A percentile compares a stretch with the other conserved stretches of the same genome.
These are phyloP conservation scores for Nothophaeocryptopus gaeumannii DNA, from an alignment of 2,329 filamentous ascomycete species.

Conservation along the genomic window DNA sequence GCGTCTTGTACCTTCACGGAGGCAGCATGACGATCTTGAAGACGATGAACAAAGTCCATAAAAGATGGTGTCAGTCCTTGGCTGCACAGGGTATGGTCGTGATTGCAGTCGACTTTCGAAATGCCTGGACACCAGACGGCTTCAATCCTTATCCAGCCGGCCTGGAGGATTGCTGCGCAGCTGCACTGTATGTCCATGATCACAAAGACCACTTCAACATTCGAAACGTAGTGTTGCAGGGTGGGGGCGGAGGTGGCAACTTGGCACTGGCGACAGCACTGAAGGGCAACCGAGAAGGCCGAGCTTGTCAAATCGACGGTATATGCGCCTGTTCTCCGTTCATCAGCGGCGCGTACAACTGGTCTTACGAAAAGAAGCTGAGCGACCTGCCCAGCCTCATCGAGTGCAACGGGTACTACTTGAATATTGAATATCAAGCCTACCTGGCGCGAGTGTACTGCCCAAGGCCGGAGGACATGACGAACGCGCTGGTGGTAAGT, in stretches of 20 bases:
- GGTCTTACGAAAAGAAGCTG: conserved; percentile 3
- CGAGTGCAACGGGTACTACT: conserved; percentile 27
- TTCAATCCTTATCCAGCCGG: conserved; percentile 29
- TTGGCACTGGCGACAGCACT: conserved; percentile 28
- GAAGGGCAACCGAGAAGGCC: conserved; percentile 27
- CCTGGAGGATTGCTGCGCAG: conserved; percentile 29
- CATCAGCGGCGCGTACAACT: conserved; percentile 18
- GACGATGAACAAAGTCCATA: conserved; percentile 13
- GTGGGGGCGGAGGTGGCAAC: conserved; percentile 32
- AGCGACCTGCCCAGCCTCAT: conserved; percentile 21
- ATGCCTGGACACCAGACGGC: conserved; percentile 21
- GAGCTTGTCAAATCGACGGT: conserved; percentile 20
- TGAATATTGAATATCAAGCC: no score
- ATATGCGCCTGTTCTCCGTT: conserved; percentile 24
- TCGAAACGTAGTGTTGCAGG: conserved; percentile 28
- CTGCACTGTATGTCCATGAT: conserved; percentile 20
- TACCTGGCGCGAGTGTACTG: no score
- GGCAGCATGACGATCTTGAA: conserved; percentile 26
- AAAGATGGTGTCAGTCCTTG: conserved; percentile 22
- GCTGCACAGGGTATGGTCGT: conserved; percentile 22
- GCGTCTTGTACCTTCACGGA: conserved; percentile 30
- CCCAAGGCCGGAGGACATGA: no score
- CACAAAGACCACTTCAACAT: conserved; percentile 24
- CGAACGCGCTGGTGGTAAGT: no score
- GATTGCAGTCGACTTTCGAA: conserved; percentile 31